These are phyloP conservation scores for Pseudocercospora musae DNA, from an alignment of 2,329 filamentous ascomycete species.

Conservation along the genomic window DNA sequence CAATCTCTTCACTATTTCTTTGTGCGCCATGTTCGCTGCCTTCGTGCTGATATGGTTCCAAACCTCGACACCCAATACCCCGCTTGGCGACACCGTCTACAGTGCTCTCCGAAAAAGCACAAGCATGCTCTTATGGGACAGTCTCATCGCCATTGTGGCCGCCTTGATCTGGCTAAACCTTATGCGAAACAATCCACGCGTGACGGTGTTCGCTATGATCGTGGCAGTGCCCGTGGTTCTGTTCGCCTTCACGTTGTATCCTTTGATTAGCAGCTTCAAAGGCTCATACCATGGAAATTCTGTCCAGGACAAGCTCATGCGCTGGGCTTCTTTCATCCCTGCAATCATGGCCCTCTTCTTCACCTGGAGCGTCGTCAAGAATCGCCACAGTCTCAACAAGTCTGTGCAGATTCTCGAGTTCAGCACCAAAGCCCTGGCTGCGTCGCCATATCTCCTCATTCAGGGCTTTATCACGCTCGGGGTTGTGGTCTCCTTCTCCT, in stretches of 20 bases:
- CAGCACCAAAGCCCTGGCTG: conserved; percentile 78
- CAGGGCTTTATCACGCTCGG: conserved; percentile 77
- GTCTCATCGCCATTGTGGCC: conserved; percentile 81
- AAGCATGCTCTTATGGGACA: conserved; percentile 85
- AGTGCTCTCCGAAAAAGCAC: conserved; percentile 82
- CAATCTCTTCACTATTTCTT: conserved; percentile 79
- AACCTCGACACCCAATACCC: conserved; percentile 69
- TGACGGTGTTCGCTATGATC: conserved; percentile 76
- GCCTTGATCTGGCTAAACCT: conserved; percentile 88
- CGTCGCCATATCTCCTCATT: conserved; percentile 76
- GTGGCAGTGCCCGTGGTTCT: conserved; percentile 82
- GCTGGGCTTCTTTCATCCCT: conserved; percentile 78
- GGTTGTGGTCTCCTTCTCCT: conserved; percentile 82
- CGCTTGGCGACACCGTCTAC: conserved; percentile 91
- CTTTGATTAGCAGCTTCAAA: conserved; percentile 84
- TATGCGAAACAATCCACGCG: conserved; percentile 79
- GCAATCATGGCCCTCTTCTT: conserved; percentile 70
- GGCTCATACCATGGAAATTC: conserved; percentile 69
- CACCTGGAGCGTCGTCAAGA: conserved; percentile 78
- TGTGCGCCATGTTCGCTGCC: conserved; percentile 81
- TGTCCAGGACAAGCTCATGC: conserved; percentile 84
- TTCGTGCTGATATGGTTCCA: conserved; percentile 89
- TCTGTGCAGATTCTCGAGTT: conserved; percentile 91
- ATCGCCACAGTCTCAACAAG: conserved; percentile 74
- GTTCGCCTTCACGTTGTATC: conserved; percentile 85